Conservation (phyloP, 2,329 filamentous ascomycete species). For the Fusarium udum region DNA sequence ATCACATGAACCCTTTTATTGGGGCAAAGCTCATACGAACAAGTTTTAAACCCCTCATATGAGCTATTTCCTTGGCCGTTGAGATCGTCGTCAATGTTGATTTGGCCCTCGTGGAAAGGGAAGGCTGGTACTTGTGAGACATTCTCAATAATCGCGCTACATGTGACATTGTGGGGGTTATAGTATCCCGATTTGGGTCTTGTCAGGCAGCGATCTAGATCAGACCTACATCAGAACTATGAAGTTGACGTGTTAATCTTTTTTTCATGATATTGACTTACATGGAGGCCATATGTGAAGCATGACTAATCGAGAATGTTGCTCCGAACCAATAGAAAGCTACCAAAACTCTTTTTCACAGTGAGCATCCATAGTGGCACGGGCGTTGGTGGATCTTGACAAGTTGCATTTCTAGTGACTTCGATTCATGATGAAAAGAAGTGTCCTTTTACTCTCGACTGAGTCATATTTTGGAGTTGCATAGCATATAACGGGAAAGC, state of each 20-base stretch:
- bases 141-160: conserved; percentile 16
- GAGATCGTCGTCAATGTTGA: conserved; percentile 12
- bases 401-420: conserved; percentile 45
- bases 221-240: background rate
- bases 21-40: background rate
- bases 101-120: conserved; percentile 4
- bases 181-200: background rate
- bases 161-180: background rate
- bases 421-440: conserved; percentile 35
- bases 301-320: conserved; percentile 28
- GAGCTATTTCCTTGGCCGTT: conserved; percentile 1
- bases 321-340: conserved; percentile 29
- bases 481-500: background rate
- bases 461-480: conserved; percentile 30
- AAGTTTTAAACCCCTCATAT: conserved; percentile 15
- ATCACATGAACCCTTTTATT: conserved; percentile 6
- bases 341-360: conserved; percentile 33
- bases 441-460: conserved; percentile 39
- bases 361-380: conserved; percentile 8
- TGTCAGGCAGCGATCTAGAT: background rate
- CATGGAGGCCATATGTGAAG: background rate
- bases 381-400: conserved; percentile 32
- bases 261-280: conserved; percentile 9
- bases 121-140: conserved; percentile 30
- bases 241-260: background rate